These are phyloP conservation scores for Celoporthe dispersa DNA, from an alignment of 2,329 filamentous ascomycete species.

Conservation along the genomic window DNA sequence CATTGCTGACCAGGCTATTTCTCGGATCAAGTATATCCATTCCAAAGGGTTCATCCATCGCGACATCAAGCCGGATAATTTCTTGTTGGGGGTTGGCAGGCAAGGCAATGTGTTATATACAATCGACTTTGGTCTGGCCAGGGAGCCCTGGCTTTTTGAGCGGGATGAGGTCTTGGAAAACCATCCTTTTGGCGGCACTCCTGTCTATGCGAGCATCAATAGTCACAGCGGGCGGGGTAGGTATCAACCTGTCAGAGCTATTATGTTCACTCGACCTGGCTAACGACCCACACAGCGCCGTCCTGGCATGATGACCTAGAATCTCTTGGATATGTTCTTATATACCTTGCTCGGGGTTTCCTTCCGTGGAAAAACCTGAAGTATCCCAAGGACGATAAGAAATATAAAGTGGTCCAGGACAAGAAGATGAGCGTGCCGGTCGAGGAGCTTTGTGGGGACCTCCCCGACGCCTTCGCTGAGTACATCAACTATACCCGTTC, in stretches of 20 bases:
- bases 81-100: slow-evolving; percentile 98
- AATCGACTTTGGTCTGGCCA: slow-evolving; percentile 97
- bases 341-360: not conserved
- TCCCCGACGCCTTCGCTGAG: slow-evolving; percentile 98
- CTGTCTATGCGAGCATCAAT: not conserved
- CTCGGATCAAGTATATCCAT: slow-evolving; percentile 98
- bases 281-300: slow-evolving; percentile 67
- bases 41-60: slow-evolving; percentile 99
- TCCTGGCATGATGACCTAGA: slow-evolving; percentile 18
- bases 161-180: not conserved
- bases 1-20: slow-evolving; percentile 96
- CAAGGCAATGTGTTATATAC: slow-evolving; percentile 99
- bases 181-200: not conserved
- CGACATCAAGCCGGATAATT: slow-evolving; percentile 99
- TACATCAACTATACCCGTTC: slow-evolving; percentile 99
- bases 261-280: not conserved
- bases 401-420: not conserved
- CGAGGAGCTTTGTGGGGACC: slow-evolving; percentile 96
- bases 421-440: slow-evolving; percentile 99
- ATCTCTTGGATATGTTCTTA: not conserved
- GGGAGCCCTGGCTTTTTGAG: slow-evolving; percentile 54
- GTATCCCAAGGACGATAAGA: not conserved
- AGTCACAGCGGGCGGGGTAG: not conserved
- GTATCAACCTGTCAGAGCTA: not conserved
- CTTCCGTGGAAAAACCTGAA: slow-evolving; percentile 67